Evolutionary conservation across 2,329 filamentous ascomycete genomes (phyloP).

Genomic region (Zasmidium citrigriseum): DNA sequence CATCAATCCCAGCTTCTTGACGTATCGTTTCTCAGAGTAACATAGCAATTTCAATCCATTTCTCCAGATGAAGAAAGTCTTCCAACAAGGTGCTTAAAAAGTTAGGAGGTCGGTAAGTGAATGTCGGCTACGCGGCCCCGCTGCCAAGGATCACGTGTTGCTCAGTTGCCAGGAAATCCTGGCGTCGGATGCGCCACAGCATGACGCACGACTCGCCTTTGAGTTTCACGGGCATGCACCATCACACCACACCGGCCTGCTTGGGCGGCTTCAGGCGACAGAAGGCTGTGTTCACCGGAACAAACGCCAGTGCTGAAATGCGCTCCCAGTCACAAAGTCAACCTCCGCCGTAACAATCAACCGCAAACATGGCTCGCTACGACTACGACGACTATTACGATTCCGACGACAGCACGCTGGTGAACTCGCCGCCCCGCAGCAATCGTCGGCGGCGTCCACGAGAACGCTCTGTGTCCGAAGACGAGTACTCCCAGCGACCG

Average conservation of each 20-base stretch:
- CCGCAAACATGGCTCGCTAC: slow-evolving; percentile 3
- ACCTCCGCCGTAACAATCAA: too few relatives aligned
- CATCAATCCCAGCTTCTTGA: too few relatives aligned
- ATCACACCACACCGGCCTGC: not conserved
- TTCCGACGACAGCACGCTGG: slow-evolving; percentile 13
- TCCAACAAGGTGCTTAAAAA: too few relatives aligned
- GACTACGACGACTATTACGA: slow-evolving; percentile 9
- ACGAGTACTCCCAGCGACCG: not conserved
- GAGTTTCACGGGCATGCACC: not conserved
- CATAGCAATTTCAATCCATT: too few relatives aligned
- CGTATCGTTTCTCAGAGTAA: too few relatives aligned
- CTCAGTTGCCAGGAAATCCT: not conserved
- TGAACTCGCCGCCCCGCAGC: not conserved
- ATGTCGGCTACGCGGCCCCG: not conserved
- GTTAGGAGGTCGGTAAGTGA: too few relatives aligned
- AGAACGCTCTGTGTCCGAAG: slow-evolving; percentile 3
- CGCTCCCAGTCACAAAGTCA: too few relatives aligned
- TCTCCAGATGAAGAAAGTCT: too few relatives aligned
- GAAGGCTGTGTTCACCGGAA: too few relatives aligned
- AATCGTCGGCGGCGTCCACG: not conserved
- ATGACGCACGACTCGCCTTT: not conserved
- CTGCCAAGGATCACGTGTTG: not conserved
- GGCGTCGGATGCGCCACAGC: not conserved
- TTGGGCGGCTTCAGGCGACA: too few relatives aligned
- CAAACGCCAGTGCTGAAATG: too few relatives aligned